phyloP scores from a whole-genome alignment of 208 protist genomes.

The Acanthamoeba sp. region DNA sequence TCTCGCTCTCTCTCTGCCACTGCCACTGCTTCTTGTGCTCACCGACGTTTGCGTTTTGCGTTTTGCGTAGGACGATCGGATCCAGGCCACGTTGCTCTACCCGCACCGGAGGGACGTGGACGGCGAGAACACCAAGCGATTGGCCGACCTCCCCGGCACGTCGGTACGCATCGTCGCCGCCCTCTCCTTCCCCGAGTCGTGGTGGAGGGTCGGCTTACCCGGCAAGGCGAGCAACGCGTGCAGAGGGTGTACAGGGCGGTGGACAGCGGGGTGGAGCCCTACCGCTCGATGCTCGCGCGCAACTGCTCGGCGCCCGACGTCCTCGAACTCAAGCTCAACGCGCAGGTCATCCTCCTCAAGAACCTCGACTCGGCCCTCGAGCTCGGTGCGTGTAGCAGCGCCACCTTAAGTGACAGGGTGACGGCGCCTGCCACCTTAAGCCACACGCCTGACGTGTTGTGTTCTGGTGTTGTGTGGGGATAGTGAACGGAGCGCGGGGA shows the following conservation, averaged over 20 bases:
- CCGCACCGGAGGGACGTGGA: constrained; percentile 53
- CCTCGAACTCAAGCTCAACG: constrained; percentile 83
- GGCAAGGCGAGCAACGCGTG: neutral
- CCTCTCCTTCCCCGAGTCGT: neutral
- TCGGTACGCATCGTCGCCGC: neutral
- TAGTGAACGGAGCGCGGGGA: constrained; percentile 83
- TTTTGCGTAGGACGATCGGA: neutral
- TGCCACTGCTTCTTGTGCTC: neutral
- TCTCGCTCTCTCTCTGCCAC: neutral
- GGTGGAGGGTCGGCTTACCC: neutral
- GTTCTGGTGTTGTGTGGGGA: neutral
- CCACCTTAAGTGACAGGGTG: no score
- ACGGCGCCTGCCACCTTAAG: neutral
- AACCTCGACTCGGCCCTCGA: constrained; percentile 27
- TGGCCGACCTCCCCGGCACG: constrained; percentile 23
- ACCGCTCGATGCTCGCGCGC: neutral
- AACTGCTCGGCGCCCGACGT: constrained; percentile 51
- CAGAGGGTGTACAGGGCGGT: constrained; percentile 15
- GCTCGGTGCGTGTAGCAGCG: neutral
- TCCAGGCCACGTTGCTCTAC: constrained; percentile 31
- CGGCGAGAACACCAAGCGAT: constrained; percentile 60
- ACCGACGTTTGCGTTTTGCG: neutral
- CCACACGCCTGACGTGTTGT: neutral
- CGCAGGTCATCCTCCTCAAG: constrained; percentile 84
- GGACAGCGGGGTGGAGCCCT: constrained; percentile 44